These are phyloP conservation scores for Cryptosporidium muris DNA, from an alignment of 169 alveolate genomes.

Conservation along the genomic window DNA sequence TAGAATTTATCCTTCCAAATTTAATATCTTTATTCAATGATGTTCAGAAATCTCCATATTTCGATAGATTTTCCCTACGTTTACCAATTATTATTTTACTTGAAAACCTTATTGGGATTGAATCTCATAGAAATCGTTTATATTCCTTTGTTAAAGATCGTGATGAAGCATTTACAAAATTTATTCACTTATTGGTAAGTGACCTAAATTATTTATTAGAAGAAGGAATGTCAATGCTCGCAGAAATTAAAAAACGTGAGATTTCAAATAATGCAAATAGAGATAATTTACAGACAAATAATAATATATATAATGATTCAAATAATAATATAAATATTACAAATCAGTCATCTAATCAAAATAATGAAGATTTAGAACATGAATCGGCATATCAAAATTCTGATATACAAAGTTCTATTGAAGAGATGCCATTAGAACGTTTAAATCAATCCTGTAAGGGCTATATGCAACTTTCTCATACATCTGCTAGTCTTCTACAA, in stretches of 20 bases:
- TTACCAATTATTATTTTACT: constrained; percentile 80
- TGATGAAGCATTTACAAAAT: constrained; percentile 83
- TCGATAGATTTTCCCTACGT: constrained; percentile 80
- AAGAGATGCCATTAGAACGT: constrained; percentile 75
- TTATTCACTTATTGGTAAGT: constrained; percentile 85
- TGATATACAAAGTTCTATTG: constrained; percentile 17
- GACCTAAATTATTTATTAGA: constrained; percentile 86
- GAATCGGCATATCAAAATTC: no score
- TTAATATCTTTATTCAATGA: constrained; percentile 80
- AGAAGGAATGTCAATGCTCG: constrained; percentile 85
- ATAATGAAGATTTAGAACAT: constrained; percentile 1
- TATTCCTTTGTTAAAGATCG: constrained; percentile 75
- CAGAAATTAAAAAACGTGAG: constrained; percentile 86
- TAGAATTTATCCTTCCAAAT: constrained; percentile 78
- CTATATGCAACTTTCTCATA: constrained; percentile 70
- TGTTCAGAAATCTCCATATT: constrained; percentile 83
- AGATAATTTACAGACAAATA: constrained; percentile 14
- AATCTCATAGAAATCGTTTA: constrained; percentile 77
- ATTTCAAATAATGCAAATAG: constrained; percentile 67
- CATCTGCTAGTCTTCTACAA: constrained; percentile 79
- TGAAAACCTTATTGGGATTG: constrained; percentile 75
- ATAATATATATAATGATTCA: neutral
- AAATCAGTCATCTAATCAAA: neutral
- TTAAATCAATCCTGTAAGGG: constrained; percentile 64
- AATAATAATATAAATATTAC: neutral